phyloP scores from a whole-genome alignment of 1,284 basidiomycete species.

The Austropuccinia psidii region DNA sequence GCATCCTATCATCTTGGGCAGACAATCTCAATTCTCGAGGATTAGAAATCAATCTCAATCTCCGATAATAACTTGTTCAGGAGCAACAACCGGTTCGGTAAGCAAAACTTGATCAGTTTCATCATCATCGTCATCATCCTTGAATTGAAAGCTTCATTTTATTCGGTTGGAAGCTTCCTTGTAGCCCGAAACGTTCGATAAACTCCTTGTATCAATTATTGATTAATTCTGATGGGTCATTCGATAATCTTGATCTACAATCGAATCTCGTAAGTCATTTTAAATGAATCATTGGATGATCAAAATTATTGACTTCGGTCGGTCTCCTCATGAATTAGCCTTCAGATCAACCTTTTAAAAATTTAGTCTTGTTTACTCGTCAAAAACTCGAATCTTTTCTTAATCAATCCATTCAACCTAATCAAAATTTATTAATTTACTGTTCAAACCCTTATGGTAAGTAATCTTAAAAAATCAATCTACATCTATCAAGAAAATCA shows the following conservation, averaged over 20 bases:
- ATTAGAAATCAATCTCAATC: constrained; percentile 16
- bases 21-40: not conserved
- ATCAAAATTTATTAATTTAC: not conserved
- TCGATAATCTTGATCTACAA: not conserved
- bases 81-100: not conserved
- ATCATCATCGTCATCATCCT: not conserved
- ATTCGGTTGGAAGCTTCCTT: no score
- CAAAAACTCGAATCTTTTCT: not conserved
- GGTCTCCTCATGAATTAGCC: not conserved
- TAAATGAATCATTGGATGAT: not conserved
- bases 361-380: not conserved
- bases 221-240: not conserved
- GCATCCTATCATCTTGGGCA: constrained; percentile 14
- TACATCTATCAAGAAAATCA: not conserved
- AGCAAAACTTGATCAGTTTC: not conserved
- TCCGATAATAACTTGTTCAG: constrained; percentile 4
- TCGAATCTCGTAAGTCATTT: not conserved
- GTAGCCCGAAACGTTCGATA: constrained; percentile 2
- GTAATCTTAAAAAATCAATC: not conserved
- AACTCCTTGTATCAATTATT: constrained; percentile 10
- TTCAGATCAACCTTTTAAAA: not conserved
- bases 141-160: not conserved
- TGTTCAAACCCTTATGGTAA: constrained; percentile 25
- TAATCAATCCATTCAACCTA: not conserved
- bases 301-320: not conserved